Percentiles rank a stretch among this genome's conserved stretches.
phyloP scores from a whole-genome alignment of 805 yeast genomes.

The Candida golubevii region DNA sequence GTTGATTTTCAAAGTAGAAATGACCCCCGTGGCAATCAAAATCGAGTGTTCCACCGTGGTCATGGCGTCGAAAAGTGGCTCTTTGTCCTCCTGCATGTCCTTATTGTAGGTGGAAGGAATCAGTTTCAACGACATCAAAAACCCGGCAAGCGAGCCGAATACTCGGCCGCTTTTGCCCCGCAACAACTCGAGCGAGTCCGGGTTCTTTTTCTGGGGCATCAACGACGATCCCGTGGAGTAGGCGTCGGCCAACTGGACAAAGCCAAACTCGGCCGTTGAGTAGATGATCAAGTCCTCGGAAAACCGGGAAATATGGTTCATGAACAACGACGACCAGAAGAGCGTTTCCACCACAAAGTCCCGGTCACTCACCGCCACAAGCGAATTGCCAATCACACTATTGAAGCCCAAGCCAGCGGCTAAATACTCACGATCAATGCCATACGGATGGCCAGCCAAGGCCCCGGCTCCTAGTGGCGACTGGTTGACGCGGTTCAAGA shows the following conservation, averaged over 20 bases:
- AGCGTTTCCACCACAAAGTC: conserved; percentile 94
- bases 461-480: conserved; percentile 98
- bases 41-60: conserved; percentile 91
- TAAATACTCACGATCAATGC: conserved; percentile 90
- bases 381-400: conserved; percentile 89
- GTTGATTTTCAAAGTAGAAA: conserved; percentile 77
- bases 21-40: conserved; percentile 92
- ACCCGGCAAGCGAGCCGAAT: conserved; percentile 91
- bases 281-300: conserved; percentile 93
- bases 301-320: conserved; percentile 93
- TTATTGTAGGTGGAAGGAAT: conserved; percentile 97
- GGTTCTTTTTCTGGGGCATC: conserved; percentile 99
- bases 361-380: conserved; percentile 96
- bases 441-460: conserved; percentile 98
- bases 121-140: conserved; percentile 94
- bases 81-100: conserved; percentile 99
- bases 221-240: conserved; percentile 97
- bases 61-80: conserved; percentile 91
- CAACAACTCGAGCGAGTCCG: conserved; percentile 90
- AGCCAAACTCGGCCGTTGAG: conserved; percentile 97
- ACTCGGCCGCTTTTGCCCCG: conserved; percentile 98
- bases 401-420: conserved; percentile 77
- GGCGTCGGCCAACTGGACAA: conserved; percentile 90
- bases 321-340: conserved; percentile 92
- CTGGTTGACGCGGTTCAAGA: conserved; percentile 75